These are phyloP conservation scores for Fusarium sterilihyphosum DNA, from an alignment of 2,329 filamentous ascomycete species.

Conservation along the genomic window DNA sequence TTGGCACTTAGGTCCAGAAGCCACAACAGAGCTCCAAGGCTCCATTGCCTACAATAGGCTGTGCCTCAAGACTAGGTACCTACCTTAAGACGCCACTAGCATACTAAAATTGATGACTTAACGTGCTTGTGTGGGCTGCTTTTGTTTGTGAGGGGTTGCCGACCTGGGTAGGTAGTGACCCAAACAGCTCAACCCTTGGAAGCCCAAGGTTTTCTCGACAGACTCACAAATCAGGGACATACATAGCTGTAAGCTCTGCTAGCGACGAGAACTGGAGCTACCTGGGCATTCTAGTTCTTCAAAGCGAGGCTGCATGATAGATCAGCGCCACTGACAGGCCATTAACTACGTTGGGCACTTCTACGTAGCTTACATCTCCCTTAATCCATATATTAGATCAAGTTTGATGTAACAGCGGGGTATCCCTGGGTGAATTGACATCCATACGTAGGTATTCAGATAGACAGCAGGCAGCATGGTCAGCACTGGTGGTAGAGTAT, in stretches of 20 bases:
- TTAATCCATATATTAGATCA: not conserved
- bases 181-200: not conserved
- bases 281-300: not conserved
- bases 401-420: conserved; percentile 14
- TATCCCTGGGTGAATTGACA: not conserved
- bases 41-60: not conserved
- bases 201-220: not conserved
- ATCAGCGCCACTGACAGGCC: not conserved
- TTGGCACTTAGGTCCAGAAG: not conserved
- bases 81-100: conserved; percentile 1
- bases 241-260: not conserved
- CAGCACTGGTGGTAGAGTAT: not conserved
- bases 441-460: not conserved
- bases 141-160: not conserved
- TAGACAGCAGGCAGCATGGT: not conserved
- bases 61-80: not conserved
- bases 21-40: conserved; percentile 13
- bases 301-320: conserved; percentile 6
- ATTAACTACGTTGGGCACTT: not conserved
- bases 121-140: not conserved
- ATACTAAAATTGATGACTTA: conserved; percentile 26
- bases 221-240: not conserved
- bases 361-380: not conserved
- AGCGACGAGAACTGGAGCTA: not conserved
- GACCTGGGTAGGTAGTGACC: not conserved